Conservation (phyloP, 1,284 basidiomycete species). For the Cerrena zonata region DNA sequence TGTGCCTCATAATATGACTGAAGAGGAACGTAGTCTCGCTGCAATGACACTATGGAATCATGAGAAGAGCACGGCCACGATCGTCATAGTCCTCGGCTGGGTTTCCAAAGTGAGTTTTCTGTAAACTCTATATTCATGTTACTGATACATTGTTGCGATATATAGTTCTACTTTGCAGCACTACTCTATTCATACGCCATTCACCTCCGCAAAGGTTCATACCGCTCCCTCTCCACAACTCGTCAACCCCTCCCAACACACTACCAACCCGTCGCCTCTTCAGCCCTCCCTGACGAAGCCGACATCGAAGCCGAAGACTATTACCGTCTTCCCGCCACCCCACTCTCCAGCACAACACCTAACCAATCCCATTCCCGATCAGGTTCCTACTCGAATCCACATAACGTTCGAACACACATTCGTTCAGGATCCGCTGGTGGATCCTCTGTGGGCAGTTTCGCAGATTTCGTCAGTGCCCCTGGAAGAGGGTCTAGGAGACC, state of each 20-base stretch:
- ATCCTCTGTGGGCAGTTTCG: conserved; percentile 42
- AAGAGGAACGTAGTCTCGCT: conserved; percentile 58
- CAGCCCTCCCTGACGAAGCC: conserved; percentile 40
- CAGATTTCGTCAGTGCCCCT: conserved; percentile 56
- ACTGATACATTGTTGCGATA: not conserved
- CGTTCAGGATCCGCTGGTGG: conserved; percentile 10
- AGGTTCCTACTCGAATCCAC: conserved; percentile 12
- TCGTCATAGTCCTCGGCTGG: conserved; percentile 81
- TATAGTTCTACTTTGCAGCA: conserved; percentile 85
- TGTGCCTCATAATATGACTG: conserved; percentile 48
- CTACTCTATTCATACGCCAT: conserved; percentile 91
- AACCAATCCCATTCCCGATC: conserved; percentile 20
- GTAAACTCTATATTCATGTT: not conserved
- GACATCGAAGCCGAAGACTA: conserved; percentile 53
- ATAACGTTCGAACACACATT: not conserved
- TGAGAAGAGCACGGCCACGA: conserved; percentile 79
- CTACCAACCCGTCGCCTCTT: conserved; percentile 10
- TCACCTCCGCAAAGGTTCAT: conserved; percentile 88
- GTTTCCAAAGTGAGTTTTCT: conserved; percentile 68
- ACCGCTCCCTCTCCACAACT: conserved; percentile 73
- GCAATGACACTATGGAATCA: conserved; percentile 83
- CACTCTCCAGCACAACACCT: conserved; percentile 20
- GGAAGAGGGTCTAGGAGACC: conserved; percentile 22
- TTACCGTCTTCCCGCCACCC: conserved; percentile 55
- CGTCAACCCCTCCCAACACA: conserved; percentile 30